Percentiles rank a stretch among this genome's conserved stretches.
These are phyloP conservation scores for Rhodotorula mucilaginosa DNA, from an alignment of 1,284 basidiomycete genomes.

Conservation along the genomic window DNA sequence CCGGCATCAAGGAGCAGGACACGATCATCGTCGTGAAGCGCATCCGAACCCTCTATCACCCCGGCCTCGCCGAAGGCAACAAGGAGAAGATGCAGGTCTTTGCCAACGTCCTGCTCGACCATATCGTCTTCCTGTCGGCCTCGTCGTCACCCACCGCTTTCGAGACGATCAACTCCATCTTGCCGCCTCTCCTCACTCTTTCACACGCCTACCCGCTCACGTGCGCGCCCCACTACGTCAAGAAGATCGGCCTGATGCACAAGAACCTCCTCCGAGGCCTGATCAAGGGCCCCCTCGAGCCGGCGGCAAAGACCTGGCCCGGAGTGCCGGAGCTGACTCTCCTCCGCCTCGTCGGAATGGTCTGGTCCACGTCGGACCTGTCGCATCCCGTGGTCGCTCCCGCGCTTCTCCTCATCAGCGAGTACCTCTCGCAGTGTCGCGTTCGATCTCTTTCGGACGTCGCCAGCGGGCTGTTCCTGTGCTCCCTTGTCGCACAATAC, in stretches of 20 bases:
- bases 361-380: constrained; percentile 94
- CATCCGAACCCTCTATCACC: constrained; percentile 85
- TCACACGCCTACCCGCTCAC: constrained; percentile 77
- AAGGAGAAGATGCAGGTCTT: constrained; percentile 83
- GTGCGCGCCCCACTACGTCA: constrained; percentile 73
- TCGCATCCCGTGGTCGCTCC: constrained; percentile 86
- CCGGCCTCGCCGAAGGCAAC: constrained; percentile 85
- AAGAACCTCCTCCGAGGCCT: constrained; percentile 88
- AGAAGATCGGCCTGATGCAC: constrained; percentile 86
- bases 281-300: constrained; percentile 64
- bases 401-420: constrained; percentile 79
- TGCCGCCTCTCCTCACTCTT: constrained; percentile 79
- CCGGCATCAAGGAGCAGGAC: constrained; percentile 57
- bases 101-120: constrained; percentile 82
- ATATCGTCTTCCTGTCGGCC: constrained; percentile 74
- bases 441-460: constrained; percentile 73
- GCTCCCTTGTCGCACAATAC: constrained; percentile 74
- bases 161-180: constrained; percentile 62
- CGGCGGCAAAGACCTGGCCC: constrained; percentile 80
- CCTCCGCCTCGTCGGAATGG: constrained; percentile 71
- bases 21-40: constrained; percentile 82
- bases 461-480: constrained; percentile 82
- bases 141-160: constrained; percentile 61
- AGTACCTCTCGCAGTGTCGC: constrained; percentile 82
- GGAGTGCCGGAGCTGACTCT: constrained; percentile 76